A percentile compares a stretch with the other conserved stretches of the same genome.
Conservation (phyloP, 768 basidiomycete genomes). For the Lactifluus subvellereus region DNA sequence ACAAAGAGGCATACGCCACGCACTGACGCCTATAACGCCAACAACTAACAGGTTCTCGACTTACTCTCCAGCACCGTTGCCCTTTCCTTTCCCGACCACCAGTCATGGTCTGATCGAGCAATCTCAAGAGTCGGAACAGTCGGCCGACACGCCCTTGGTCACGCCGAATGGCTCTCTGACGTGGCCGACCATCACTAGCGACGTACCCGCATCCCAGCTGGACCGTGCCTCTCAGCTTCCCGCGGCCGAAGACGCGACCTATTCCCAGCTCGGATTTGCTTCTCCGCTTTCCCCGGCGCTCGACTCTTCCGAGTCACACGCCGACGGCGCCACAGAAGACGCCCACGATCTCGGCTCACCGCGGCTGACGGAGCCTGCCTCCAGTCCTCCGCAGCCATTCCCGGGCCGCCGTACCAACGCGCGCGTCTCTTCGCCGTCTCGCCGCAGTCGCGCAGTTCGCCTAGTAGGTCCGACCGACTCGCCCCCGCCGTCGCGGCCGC, state of each 20-base stretch:
- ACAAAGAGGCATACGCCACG: background rate
- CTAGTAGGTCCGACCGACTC: background rate
- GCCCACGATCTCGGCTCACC: background rate
- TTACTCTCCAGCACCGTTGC: background rate
- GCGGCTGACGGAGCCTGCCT: background rate
- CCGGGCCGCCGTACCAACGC: background rate
- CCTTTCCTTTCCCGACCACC: constrained; percentile 9
- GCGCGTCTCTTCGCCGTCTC: background rate
- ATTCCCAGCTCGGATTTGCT: constrained; percentile 36
- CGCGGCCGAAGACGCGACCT: constrained; percentile 33
- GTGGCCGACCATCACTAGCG: constrained; percentile 34
- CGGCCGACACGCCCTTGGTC: constrained; percentile 46
- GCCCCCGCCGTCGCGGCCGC: background rate
- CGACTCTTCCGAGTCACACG: background rate
- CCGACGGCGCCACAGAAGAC: background rate
- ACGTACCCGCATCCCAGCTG: constrained; percentile 35
- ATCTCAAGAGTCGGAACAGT: constrained; percentile 44
- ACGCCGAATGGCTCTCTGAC: constrained; percentile 52
- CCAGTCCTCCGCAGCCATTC: background rate
- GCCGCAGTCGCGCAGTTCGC: constrained; percentile 3
- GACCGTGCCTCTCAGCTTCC: constrained; percentile 32
- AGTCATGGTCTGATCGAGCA: constrained; percentile 7
- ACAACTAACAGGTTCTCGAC: background rate
- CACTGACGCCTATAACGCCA: constrained; percentile 3
- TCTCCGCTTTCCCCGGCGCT: constrained; percentile 20